Percentiles rank a stretch among this genome's conserved stretches.
phyloP scores from a whole-genome alignment of 352 stramenopile species.

The Globisporangium perplexum region DNA sequence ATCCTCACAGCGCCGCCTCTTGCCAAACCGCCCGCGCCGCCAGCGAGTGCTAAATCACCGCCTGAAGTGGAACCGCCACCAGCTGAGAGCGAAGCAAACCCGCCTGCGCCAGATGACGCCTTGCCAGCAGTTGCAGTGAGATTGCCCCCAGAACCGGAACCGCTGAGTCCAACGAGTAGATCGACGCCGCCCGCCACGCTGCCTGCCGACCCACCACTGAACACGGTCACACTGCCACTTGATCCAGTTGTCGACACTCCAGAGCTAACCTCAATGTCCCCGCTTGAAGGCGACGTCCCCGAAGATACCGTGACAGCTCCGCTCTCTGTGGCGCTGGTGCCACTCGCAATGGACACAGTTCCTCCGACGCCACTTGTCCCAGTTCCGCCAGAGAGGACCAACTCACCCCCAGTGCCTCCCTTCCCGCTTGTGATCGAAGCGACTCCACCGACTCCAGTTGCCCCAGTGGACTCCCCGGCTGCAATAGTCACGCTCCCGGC shows the following conservation, averaged over 20 bases:
- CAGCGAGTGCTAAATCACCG: constrained; percentile 22
- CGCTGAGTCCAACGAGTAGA: constrained; percentile 24
- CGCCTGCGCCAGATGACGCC: constrained; percentile 15
- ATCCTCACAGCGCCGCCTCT: constrained; percentile 28
- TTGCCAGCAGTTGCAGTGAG: constrained; percentile 13
- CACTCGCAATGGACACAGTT: constrained; percentile 34
- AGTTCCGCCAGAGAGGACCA: constrained; percentile 27
- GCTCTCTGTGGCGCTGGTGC: constrained; percentile 17
- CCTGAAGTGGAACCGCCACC: constrained; percentile 24
- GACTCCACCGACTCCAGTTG: constrained; percentile 15
- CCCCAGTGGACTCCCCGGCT: constrained; percentile 26
- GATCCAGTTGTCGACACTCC: constrained; percentile 21
- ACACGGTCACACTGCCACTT: constrained; percentile 33
- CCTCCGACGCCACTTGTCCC: constrained; percentile 35
- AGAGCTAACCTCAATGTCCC: constrained; percentile 21
- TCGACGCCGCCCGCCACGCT: constrained; percentile 28
- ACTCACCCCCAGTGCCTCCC: constrained; percentile 26
- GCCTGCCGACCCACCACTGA: constrained; percentile 25
- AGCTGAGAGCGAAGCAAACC: constrained; percentile 21
- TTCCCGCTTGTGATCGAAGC: constrained; percentile 18
- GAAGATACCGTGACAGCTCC: constrained; percentile 21
- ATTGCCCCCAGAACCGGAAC: constrained; percentile 3
- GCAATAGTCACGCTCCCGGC: constrained; percentile 26
- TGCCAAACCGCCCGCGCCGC: constrained; percentile 20
- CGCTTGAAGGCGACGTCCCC: constrained; percentile 14